These are phyloP conservation scores for Fraxinus pennsylvanica DNA, from an alignment of 257 asterid genomes.

Conservation along the genomic window DNA sequence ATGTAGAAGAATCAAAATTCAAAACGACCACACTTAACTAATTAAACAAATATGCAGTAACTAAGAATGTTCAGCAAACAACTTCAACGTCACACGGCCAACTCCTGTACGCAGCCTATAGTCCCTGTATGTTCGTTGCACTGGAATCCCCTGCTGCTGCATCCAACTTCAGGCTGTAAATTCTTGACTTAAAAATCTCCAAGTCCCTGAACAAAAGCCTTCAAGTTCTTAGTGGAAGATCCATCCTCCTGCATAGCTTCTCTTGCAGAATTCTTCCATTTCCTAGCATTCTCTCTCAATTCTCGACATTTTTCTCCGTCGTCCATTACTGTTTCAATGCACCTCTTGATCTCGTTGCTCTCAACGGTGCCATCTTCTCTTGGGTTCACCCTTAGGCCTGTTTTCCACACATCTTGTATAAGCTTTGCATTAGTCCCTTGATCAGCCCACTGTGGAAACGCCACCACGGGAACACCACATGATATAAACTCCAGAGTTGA, in stretches of 20 bases:
- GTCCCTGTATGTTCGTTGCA: too few relatives aligned
- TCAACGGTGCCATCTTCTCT: constrained; percentile 25
- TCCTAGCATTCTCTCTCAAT: constrained; percentile 23
- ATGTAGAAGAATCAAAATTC: too few relatives aligned
- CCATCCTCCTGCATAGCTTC: constrained; percentile 33
- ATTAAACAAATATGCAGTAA: too few relatives aligned
- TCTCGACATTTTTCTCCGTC: constrained; percentile 7
- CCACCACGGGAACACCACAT: constrained; percentile 31
- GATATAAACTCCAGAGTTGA: constrained; percentile 26
- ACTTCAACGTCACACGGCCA: too few relatives aligned
- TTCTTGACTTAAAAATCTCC: neutral
- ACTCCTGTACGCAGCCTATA: too few relatives aligned
- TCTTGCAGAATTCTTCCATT: constrained; percentile 29
- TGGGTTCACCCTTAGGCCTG: constrained; percentile 10
- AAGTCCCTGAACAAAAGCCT: constrained; percentile 10
- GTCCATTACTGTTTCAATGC: constrained; percentile 28
- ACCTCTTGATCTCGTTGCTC: constrained; percentile 25
- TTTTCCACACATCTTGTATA: constrained; percentile 29
- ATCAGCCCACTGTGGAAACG: constrained; percentile 30
- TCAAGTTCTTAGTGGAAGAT: constrained; percentile 25
- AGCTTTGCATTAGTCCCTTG: constrained; percentile 27
- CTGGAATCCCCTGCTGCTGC: too few relatives aligned
- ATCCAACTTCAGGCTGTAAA: too few relatives aligned
- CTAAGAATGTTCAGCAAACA: too few relatives aligned
- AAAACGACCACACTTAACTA: too few relatives aligned